These are phyloP conservation scores for Tuber aestivum DNA, from an alignment of 495 filamentous ascomycete genomes.

Conservation along the genomic window DNA sequence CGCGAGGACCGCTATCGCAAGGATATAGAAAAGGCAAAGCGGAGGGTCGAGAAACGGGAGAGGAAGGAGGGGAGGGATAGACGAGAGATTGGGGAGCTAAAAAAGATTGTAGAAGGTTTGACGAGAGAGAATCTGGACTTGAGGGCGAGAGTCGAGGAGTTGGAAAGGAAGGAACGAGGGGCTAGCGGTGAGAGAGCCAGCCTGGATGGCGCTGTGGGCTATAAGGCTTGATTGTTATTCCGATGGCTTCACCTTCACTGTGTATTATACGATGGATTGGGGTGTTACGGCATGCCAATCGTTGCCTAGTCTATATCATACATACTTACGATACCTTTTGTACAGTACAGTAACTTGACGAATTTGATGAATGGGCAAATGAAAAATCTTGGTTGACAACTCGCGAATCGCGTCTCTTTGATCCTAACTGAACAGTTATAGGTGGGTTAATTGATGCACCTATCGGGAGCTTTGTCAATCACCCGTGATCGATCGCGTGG, in stretches of 20 bases:
- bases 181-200: neutral
- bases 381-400: neutral
- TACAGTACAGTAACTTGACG: neutral
- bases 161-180: slow-evolving; percentile 54
- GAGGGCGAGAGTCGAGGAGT: slow-evolving; percentile 54
- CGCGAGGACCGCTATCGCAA: slow-evolving; percentile 58
- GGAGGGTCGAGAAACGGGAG: slow-evolving; percentile 50
- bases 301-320: neutral
- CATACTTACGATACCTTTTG: neutral
- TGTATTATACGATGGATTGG: neutral
- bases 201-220: neutral
- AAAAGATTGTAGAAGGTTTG: slow-evolving; percentile 55
- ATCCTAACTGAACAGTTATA: neutral
- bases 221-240: neutral
- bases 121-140: slow-evolving; percentile 58
- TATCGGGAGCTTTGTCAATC: neutral
- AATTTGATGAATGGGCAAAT: neutral
- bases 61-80: slow-evolving; percentile 54
- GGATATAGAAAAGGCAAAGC: slow-evolving; percentile 58
- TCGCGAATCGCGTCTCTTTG: too few relatives aligned
- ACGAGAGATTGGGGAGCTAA: slow-evolving; percentile 51
- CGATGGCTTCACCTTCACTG: neutral
- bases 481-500: neutral
- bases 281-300: neutral
- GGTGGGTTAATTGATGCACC: neutral